Conservation (phyloP, 768 basidiomycete species). For the Pleurotus sapidus region DNA sequence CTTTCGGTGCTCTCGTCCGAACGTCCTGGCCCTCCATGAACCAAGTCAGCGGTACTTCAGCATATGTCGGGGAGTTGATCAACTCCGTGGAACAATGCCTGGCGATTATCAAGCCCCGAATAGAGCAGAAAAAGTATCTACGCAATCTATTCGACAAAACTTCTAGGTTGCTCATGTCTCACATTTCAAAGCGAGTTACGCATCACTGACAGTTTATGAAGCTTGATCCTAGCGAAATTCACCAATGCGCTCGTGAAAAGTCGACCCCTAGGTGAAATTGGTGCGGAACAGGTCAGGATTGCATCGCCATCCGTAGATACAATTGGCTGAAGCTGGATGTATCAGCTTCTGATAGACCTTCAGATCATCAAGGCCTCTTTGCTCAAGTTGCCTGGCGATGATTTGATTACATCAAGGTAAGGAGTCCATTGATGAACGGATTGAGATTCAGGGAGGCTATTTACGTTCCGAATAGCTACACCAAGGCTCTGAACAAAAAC, state of each 20-base stretch:
- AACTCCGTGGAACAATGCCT: slow-evolving; percentile 72
- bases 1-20: slow-evolving; percentile 73
- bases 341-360: slow-evolving; percentile 86
- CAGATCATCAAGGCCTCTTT: slow-evolving; percentile 84
- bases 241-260: slow-evolving; percentile 88
- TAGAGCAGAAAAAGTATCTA: slow-evolving; percentile 95
- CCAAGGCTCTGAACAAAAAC: slow-evolving; percentile 76
- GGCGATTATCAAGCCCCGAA: slow-evolving; percentile 71
- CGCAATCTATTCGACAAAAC: slow-evolving; percentile 94
- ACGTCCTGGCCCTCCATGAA: slow-evolving; percentile 76
- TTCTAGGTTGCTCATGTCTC: slow-evolving; percentile 57
- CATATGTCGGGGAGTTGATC: slow-evolving; percentile 76
- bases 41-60: slow-evolving; percentile 85
- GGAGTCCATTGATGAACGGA: slow-evolving; percentile 8
- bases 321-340: slow-evolving; percentile 3
- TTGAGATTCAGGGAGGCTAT: not conserved
- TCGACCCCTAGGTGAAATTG: slow-evolving; percentile 86
- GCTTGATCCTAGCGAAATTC: slow-evolving; percentile 82
- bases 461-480: slow-evolving; percentile 53
- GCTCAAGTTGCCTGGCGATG: slow-evolving; percentile 78
- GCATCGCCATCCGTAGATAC: not conserved
- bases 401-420: slow-evolving; percentile 52
- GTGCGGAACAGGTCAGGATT: slow-evolving; percentile 84
- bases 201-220: slow-evolving; percentile 22
- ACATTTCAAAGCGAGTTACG: too few species aligned